Evolutionary conservation across 2,329 filamentous ascomycete genomes (phyloP).

Genomic region (Penicillium concentricum): DNA sequence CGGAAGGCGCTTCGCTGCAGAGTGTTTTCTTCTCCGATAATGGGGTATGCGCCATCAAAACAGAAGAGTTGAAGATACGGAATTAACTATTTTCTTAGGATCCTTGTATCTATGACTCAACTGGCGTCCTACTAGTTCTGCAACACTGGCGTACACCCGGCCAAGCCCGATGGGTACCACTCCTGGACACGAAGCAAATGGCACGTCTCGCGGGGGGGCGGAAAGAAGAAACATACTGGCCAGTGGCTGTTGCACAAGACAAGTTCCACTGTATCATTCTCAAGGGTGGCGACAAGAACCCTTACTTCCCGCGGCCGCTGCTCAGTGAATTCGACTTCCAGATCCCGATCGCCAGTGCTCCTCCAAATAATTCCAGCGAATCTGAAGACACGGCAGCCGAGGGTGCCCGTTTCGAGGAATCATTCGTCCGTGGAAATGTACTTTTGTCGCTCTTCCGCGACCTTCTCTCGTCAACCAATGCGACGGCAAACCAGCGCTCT

Average conservation of each 20-base stretch:
- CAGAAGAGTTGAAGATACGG: background rate
- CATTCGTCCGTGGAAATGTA: conserved; percentile 72
- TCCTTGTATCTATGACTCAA: conserved; percentile 93
- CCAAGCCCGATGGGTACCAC: conserved; percentile 85
- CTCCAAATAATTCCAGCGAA: conserved; percentile 39
- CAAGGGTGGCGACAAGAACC: conserved; percentile 89
- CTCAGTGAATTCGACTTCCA: conserved; percentile 92
- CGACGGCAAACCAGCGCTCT: conserved; percentile 62
- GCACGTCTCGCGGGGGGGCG: conserved; percentile 78
- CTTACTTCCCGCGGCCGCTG: conserved; percentile 85
- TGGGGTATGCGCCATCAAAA: conserved; percentile 59
- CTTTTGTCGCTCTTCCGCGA: conserved; percentile 74
- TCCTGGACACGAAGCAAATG: conserved; percentile 84
- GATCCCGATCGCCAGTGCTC: conserved; percentile 68
- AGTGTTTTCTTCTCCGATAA: conserved; percentile 89
- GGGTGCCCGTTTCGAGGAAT: conserved; percentile 66
- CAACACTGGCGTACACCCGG: conserved; percentile 86
- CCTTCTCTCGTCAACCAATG: conserved; percentile 66
- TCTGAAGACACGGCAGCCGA: conserved; percentile 42
- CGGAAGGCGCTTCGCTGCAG: conserved; percentile 69
- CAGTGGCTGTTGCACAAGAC: conserved; percentile 84
- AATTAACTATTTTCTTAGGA: conserved; percentile 55
- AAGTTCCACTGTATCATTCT: conserved; percentile 99
- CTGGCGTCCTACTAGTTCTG: conserved; percentile 81
- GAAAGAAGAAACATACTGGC: conserved; percentile 90